Evolutionary conservation across 768 basidiomycete species (phyloP), one percentile per base, ranked within the genome.

Genomic region (Trametes elegans): DNA sequence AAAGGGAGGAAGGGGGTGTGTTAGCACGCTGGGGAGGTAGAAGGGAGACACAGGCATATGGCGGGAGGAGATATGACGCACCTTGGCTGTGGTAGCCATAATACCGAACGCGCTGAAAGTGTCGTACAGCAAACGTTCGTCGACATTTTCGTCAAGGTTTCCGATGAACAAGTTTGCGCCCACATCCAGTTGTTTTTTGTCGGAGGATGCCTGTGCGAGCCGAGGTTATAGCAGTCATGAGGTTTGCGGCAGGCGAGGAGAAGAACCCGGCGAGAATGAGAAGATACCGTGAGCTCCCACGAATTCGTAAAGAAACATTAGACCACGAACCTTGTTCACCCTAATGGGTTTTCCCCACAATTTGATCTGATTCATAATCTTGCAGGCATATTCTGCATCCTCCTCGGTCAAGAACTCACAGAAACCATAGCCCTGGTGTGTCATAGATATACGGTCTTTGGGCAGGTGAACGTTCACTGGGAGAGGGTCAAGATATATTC

Each of bases 301-400:
- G 18, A 4, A 13, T 23, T 21, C 10, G n/a, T 6, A 13, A 27
- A 35, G 13, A 57, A 50, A 16, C 5, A 57, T 24, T 39, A 51
- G 7, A 9, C n/a, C 16, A 75, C 85, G 67, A 60, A 90, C 93
- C 87, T 98, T 99, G 80, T 98, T 98, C 60, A 99, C 96, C 62
- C 97, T 81, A 55, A 99, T 97, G 28, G 97, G 97, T 69, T 98
- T 98, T 23, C 97, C 97, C 84, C 90, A 99, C 49, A 99, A 73
- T 73, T 99, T 99, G 70, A 99, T 98, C 79, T 98, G 96, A 70
- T 99, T 99, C 96, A 98, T 98, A 64, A 98, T 98, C 80, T 98
- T 97, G 81, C 96, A 98, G 54, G 94, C 96, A 72, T 99, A 99
- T 73, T 99, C 97, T 59, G 97, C 94, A 74, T 98, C 97, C 71